Conservation (phyloP, 2,329 filamentous ascomycete genomes). For the Ciborinia camelliae region DNA sequence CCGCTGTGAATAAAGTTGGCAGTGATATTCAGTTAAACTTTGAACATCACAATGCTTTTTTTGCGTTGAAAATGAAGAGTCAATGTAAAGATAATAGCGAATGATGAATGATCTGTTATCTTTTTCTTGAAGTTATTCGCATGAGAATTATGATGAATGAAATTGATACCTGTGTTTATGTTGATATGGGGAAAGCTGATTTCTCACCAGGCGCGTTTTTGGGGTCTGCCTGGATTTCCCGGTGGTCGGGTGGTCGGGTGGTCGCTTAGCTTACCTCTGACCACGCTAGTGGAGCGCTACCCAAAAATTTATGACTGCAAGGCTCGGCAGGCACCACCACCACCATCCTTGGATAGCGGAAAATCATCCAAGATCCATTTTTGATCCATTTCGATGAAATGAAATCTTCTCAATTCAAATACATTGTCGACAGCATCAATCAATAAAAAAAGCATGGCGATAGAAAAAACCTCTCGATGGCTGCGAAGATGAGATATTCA, state of each 20-base stretch:
- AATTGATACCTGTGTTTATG: neutral
- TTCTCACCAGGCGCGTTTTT: conserved; percentile 16
- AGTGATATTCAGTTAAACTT: neutral
- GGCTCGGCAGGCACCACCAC: neutral
- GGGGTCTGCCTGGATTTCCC: conserved; percentile 16
- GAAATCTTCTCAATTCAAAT: neutral
- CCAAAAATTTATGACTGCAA: neutral
- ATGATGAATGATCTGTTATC: neutral
- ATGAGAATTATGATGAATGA: conserved; percentile 10
- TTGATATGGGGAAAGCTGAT: conserved; percentile 12
- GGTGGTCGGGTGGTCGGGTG: neutral
- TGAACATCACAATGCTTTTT: neutral
- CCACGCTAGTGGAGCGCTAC: conserved; percentile 14
- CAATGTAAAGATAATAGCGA: neutral
- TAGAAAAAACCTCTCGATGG: neutral
- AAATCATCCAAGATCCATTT: neutral
- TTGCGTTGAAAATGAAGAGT: neutral
- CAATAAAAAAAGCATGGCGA: neutral
- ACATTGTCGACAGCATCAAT: neutral
- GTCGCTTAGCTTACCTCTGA: conserved; percentile 8
- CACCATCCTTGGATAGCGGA: neutral
- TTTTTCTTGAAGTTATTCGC: neutral
- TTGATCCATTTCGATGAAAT: neutral
- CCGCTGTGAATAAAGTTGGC: neutral
- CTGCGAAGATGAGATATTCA: neutral